Percentiles rank a stretch among this genome's conserved stretches.
Conservation (phyloP, 2,329 filamentous ascomycete genomes). For the Nemania sp. region DNA sequence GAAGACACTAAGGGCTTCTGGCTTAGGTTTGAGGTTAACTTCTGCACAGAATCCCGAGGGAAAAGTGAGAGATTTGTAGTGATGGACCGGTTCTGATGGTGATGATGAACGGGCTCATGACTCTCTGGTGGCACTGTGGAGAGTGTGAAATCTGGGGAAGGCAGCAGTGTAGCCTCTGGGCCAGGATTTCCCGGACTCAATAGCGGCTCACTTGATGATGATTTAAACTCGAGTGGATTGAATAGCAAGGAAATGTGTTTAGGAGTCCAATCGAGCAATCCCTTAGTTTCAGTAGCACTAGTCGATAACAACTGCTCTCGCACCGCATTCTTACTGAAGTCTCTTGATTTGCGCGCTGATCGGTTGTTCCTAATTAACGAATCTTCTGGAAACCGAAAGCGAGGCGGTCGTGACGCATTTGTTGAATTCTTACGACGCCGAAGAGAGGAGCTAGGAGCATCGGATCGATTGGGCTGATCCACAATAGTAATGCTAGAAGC, state of each 20-base stretch:
- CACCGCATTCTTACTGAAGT: not conserved
- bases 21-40: conserved; percentile 25
- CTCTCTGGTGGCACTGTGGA: conserved; percentile 22
- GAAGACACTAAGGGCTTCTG: conserved; percentile 18
- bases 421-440: conserved; percentile 11
- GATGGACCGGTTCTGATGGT: conserved; percentile 2
- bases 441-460: conserved; percentile 17
- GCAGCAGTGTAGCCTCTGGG: conserved; percentile 28
- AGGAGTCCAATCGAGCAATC: conserved; percentile 38
- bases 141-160: conserved; percentile 31
- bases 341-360: conserved; percentile 10
- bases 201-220: conserved; percentile 22
- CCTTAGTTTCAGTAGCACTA: conserved; percentile 9
- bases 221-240: conserved; percentile 34
- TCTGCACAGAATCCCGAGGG: conserved; percentile 15
- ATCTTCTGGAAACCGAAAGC: conserved; percentile 39
- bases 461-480: conserved; percentile 24
- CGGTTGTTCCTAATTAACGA: conserved; percentile 29
- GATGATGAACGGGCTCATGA: not conserved
- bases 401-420: conserved; percentile 23
- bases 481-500: conserved; percentile 31
- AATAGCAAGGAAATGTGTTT: conserved; percentile 39
- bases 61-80: conserved; percentile 7
- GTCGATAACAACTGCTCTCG: conserved; percentile 9
- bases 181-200: conserved; percentile 12